Base-by-base conservation (phyloP, 148 eudicot species). In the Tetragonia tetragonoides region DNA sequence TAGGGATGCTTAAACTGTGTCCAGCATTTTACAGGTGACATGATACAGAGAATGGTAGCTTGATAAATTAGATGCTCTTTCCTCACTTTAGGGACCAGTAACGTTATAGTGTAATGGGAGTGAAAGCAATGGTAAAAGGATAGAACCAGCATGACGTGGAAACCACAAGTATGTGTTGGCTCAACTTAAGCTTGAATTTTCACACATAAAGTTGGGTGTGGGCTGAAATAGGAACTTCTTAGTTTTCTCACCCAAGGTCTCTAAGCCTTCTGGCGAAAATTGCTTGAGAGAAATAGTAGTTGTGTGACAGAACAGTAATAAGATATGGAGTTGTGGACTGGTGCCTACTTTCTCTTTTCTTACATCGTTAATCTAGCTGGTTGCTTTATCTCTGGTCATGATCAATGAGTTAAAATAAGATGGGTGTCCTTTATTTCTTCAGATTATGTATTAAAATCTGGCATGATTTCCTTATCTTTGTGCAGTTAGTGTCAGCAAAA, bases 1-100 rank as follows among this genome's bases (percentile, higher is more conserved):
- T 73, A 73, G 76, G 80, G 47, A 34, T 70, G 49, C 64, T 73
- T 28, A 34, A 54, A 77, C 72, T 74, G 64, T 73, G 39, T 39
- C 46, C 18, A 53, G 57, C 57, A 53, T 53, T 46, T 53, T 53
- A 53, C 57, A 53, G 57, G 57, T 53, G 81, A 78, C 68, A 21
- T 70, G 62, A 71, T 60, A 11, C 62, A 68, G 49, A 66, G 76
- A 57, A 68, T 62, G 75, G 62, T 74, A 51, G 38, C 65, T 53
- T 64, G 60, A 49, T 51, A 38, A 40, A 78, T 67, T 51, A 51
- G 66, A 51, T 83, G 67, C 75, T 67, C 57, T 80, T 74, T 68
- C 86, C 56, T 80, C 72, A 73, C 84, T 65, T 75, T 80, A 77
- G 78, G 86, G 78, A 60, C 75, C 75, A 15, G 12, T 53, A 53